Base-by-base conservation (phyloP, 2,329 filamentous ascomycete genomes). In the Pyricularia sp. region DNA sequence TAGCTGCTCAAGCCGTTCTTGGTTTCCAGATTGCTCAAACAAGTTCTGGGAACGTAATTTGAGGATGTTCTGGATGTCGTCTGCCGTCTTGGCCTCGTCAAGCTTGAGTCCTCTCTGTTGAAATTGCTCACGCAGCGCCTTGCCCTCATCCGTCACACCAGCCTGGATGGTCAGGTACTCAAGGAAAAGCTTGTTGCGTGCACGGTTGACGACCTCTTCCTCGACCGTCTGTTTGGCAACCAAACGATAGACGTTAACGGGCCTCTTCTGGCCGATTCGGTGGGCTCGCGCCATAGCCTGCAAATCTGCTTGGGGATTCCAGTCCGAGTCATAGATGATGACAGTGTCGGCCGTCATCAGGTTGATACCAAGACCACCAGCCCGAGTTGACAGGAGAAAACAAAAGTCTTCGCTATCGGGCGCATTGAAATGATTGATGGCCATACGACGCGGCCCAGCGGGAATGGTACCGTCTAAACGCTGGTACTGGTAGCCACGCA, bases 11-110 rank as follows among this genome's bases (percentile, higher is more conserved):
- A 99, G 82, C 73, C 96, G 94, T 77, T 93, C 89, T 76, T 99
- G 94, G 73, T 99, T 99, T 66, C 91, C 91, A 12, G 90, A 94
- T 75, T 97, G 93, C 76, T 97, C 93, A 70, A 99, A 99, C 88
- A 99, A 96, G 76, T 94, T 96, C 73, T 97, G 94, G n/a, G 94
- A 96, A 70, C 94, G 89, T 77, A 93, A 92, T 79, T 97, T 97
- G 72, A 99, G 84, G 66, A 99, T 96, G 75, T 90, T 90, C 68
- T 94, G 96, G 69, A 97, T 97, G 72, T 97, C 94, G 69, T 96
- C 93, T 0, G 91, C 91, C 2, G 91, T 96, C 66, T 88, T 93
- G 8, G 93, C 93, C 70, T 96, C 93, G 65, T 88, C 88, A 44
- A 82, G 86, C 81, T 79, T 89, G 77, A 79, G 78, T 75, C 86